Evolutionary conservation across 1,284 basidiomycete species (phyloP).

Genomic region (Apiotrichum mycotoxinovorans): DNA sequence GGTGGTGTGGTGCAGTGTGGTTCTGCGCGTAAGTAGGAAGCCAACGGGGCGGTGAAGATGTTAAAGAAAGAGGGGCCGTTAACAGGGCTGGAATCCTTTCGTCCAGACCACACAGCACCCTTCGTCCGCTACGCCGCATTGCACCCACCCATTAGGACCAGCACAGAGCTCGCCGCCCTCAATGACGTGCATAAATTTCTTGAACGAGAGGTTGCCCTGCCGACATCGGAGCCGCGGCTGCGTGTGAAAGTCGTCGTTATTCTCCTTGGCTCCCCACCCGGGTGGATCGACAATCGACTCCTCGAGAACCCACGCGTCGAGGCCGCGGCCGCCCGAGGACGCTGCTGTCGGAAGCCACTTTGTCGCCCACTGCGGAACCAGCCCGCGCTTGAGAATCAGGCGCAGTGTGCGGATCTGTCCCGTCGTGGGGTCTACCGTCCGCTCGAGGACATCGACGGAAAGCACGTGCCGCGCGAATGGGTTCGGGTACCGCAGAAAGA

Average conservation of each 20-base stretch:
- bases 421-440: slow-evolving; percentile 61
- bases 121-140: not conserved
- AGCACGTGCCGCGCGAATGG: slow-evolving; percentile 91
- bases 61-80: not conserved
- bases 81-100: too few relatives aligned
- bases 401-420: slow-evolving; percentile 82
- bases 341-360: slow-evolving; percentile 67
- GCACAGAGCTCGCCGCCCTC: slow-evolving; percentile 44
- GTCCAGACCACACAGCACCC: too few relatives aligned
- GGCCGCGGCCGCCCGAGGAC: slow-evolving; percentile 56
- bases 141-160: slow-evolving; percentile 41
- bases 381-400: slow-evolving; percentile 85
- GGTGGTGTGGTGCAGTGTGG: slow-evolving; percentile 45
- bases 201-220: slow-evolving; percentile 48
- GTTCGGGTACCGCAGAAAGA: slow-evolving; percentile 94
- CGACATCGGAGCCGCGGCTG: slow-evolving; percentile 37
- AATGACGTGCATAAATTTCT: slow-evolving; percentile 50
- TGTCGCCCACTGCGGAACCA: slow-evolving; percentile 80
- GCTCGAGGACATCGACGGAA: slow-evolving; percentile 89
- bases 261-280: slow-evolving; percentile 24
- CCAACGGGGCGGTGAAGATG: not conserved
- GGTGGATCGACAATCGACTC: slow-evolving; percentile 70
- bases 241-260: slow-evolving; percentile 17
- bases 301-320: slow-evolving; percentile 72
- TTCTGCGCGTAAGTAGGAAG: slow-evolving; percentile 10